Percentiles rank a stretch among this genome's conserved stretches.
phyloP scores from a whole-genome alignment of 192 early-diverging fungal genomes.

The Nowakowskiella sp. region DNA sequence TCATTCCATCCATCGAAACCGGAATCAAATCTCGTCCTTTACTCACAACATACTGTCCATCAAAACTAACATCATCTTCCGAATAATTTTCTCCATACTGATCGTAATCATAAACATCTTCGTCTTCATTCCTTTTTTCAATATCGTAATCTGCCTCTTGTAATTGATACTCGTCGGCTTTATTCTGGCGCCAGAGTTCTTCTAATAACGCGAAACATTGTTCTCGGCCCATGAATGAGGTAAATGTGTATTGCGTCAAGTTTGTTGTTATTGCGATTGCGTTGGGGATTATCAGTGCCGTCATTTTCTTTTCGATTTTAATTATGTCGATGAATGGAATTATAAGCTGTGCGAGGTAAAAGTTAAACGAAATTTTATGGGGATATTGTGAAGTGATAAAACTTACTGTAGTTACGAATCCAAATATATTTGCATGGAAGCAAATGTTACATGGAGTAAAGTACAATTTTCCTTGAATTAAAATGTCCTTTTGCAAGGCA shows the following conservation, averaged over 20 bases:
- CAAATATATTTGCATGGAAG: constrained; percentile 87
- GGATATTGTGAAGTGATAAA: neutral
- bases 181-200: no score
- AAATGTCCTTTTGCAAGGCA: constrained; percentile 81
- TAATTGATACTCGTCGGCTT: no score
- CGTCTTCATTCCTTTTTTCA: no score
- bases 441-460: constrained; percentile 71
- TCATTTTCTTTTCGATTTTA: constrained; percentile 76
- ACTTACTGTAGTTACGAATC: constrained; percentile 70
- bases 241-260: constrained; percentile 61
- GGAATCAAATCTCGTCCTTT: no score
- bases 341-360: constrained; percentile 34
- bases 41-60: no score
- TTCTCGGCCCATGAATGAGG: constrained; percentile 83
- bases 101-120: no score
- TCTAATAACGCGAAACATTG: no score
- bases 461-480: constrained; percentile 78
- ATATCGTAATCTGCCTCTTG: no score
- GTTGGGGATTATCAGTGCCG: constrained; percentile 80
- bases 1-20: no score
- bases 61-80: no score
- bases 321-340: constrained; percentile 71
- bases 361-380: neutral
- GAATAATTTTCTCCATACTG: no score
- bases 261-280: constrained; percentile 77